Evolutionary conservation across 345 rosid genomes (phyloP), one percentile per base, ranked within the genome.

Genomic region (Cardamine occulta): DNA sequence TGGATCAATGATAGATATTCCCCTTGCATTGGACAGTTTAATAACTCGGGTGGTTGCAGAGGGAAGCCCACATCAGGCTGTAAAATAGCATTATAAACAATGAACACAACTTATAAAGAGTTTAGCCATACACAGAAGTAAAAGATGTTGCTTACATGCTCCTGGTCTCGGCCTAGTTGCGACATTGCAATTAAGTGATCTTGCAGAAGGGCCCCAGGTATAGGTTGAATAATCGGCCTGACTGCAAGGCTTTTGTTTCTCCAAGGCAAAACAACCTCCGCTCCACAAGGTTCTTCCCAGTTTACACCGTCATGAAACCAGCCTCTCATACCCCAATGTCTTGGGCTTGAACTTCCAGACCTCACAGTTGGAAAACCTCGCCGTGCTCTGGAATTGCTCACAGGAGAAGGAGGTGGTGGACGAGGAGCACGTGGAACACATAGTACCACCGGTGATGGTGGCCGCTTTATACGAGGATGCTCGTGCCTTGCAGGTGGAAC

Each of bases 281-380:
- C 77, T 74, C 98, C 96, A 81, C 88, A 81, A 80, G 87, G 82
- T 74, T 91, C 97, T 66, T 91, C 97, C 47, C 76, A 82, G 76
- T 83, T 88, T 63, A 84, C 82, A 74, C 88, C 88, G 64, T 94
- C 97, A 74, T 85, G 85, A 65, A 84, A 86, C 87, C 90, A 85
- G 80, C 97, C 93, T 85, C 90, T 89, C 84, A 91, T 75, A 77
- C 97, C 88, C 98, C 98, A 94, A 61, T 94, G 91, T 81, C 98
- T 86, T 56, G 98, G 98, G 79, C 98, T 94, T 74, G 98, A 94
- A 83, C 98, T 94, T 81, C 98, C 98, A 52, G 98, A 94, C 81
- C 98, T 91, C 80, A 94, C 98, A 74, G 88, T 89, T 32, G 98
- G 93, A 79, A 91, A 87, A 44, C 98, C 97, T 57, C 96, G 84